Base-by-base conservation (phyloP, 805 yeast species). In the Hanseniaspora valbyensis region DNA sequence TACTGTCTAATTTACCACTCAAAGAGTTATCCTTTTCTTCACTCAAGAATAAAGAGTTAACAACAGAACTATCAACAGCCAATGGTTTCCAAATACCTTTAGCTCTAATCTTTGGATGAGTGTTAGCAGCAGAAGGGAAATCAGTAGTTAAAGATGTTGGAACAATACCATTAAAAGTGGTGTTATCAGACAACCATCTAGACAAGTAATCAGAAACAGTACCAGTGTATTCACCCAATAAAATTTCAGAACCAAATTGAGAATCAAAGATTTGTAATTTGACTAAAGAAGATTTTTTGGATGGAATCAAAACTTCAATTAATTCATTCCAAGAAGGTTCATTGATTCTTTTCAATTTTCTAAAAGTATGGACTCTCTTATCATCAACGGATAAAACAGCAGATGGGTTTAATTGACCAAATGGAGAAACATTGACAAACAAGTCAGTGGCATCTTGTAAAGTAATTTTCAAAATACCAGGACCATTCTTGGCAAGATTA, bases 321-420 rank as follows among this genome's bases (percentile, higher is more conserved):
- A 72, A 62, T 58, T 78, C 78, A 53, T 77, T 79, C 79, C 83
- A 84, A 12, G 79, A 67, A 16, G 95, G 94, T 58, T 80, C 86
- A 58, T 83, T 84, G 8, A 78, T 72, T 59, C 77, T 74, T 58
- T 77, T 79, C 61, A 83, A 69, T 29, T 75, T 73, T 69, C 92
- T 77, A 50, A 78, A 75, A 5, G 66, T 67, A 57, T 74, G 73
- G n/a, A 73, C 70, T 49, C 76, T 65, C 54, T 78, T 73, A 36
- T 73, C 74, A 61, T 81, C 77, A 45, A 82, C 62, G 57, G 66
- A 77, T 19, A 84, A 62, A 58, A 81, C 84, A 14, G 88, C 88
- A 62, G 74, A 79, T 26, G 92, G 83, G 60, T 81, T 67, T 54
- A 72, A 54, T 29, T 55, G 57, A 25, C 72, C 73, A 33, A 67